Evolutionary conservation across 208 protist species (phyloP).

Genomic region (Novymonas esmeraldas): DNA sequence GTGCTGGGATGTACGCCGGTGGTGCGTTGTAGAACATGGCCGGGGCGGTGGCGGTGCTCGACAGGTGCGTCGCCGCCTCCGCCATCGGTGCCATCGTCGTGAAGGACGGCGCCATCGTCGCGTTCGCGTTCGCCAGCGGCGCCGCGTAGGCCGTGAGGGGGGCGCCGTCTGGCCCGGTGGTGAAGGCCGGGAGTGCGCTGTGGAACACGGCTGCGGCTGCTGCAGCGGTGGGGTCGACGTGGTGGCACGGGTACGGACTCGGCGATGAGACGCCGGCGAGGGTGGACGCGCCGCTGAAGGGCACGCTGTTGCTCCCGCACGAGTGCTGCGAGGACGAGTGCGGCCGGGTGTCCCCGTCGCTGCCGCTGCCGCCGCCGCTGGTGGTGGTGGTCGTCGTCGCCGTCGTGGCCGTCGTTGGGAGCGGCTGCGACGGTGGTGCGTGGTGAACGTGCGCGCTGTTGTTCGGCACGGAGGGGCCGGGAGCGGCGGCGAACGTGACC

Average conservation of each 20-base stretch:
- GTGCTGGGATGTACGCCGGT: too few relatives aligned
- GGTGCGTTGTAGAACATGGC: too few relatives aligned
- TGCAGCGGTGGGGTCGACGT: background rate
- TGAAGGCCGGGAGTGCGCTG: background rate
- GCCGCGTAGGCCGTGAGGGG: background rate
- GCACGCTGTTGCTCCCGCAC: background rate
- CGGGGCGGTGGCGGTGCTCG: background rate
- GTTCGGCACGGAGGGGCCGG: background rate
- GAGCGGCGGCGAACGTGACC: constrained; percentile 1
- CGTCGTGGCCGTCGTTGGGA: background rate
- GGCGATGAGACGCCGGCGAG: background rate
- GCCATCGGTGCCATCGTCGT: background rate
- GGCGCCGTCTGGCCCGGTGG: background rate
- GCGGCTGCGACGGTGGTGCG: background rate
- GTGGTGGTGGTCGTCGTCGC: background rate
- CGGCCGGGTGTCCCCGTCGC: constrained; percentile 12
- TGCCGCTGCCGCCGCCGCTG: constrained; percentile 11
- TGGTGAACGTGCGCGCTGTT: background rate
- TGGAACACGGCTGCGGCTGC: background rate
- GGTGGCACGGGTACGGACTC: background rate
- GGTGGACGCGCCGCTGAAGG: background rate
- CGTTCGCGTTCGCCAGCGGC: background rate
- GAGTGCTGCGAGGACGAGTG: constrained; percentile 8
- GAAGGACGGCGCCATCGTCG: background rate
- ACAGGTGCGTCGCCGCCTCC: background rate